phyloP scores from a whole-genome alignment of 345 rosid species.

The Lepidium africanum region DNA sequence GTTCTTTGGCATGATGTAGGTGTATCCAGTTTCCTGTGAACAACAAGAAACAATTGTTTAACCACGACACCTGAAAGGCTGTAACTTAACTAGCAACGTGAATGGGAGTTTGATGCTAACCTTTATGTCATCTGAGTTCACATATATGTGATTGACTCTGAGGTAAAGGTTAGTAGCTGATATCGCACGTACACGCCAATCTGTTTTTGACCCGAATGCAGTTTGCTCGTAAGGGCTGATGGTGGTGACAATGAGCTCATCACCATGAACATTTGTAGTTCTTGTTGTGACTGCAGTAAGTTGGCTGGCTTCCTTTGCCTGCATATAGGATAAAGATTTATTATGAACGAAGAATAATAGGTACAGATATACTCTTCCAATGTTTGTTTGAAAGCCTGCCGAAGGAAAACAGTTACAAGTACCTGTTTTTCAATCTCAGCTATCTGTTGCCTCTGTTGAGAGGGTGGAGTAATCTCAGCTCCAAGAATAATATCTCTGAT shows the following conservation, averaged over 20 bases:
- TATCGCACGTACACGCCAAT: conserved; percentile 93
- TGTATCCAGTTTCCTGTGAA: conserved; percentile 59
- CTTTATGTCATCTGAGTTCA: conserved; percentile 86
- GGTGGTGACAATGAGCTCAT: conserved; percentile 70
- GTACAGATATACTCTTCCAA: too few species aligned
- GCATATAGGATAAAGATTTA: too few species aligned
- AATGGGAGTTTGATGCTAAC: too few species aligned
- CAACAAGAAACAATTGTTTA: too few species aligned
- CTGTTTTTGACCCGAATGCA: conserved; percentile 75
- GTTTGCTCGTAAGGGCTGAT: conserved; percentile 82
- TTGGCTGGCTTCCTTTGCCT: conserved; percentile 83
- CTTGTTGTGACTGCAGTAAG: conserved; percentile 76
- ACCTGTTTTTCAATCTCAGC: conserved; percentile 86
- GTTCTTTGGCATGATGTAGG: conserved; percentile 91
- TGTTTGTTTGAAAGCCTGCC: too few species aligned
- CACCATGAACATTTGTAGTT: conserved; percentile 88
- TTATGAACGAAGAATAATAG: too few species aligned
- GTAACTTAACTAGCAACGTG: too few species aligned
- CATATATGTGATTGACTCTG: conserved; percentile 77
- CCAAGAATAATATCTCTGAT: conserved; percentile 92
- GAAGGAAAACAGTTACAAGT: too few species aligned
- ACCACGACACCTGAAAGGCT: too few species aligned
- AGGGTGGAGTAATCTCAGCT: conserved; percentile 96
- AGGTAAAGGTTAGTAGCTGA: conserved; percentile 92
- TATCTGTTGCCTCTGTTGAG: conserved; percentile 90